Evolutionary conservation across 768 basidiomycete species (phyloP).

Genomic region (Thelephora aurantiotincta): DNA sequence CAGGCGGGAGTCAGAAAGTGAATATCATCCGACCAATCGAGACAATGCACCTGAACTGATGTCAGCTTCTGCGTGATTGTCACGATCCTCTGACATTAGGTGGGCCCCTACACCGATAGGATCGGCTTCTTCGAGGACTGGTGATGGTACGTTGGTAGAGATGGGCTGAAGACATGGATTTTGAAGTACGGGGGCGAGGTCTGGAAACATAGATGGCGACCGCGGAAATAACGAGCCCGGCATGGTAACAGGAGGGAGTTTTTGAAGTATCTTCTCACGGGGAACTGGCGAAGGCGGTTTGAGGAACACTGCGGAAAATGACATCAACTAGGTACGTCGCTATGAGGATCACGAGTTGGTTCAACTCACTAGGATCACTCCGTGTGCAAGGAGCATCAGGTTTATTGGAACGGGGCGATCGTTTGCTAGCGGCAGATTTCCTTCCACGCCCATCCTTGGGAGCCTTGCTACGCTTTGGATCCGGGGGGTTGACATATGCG

Average conservation of each 20-base stretch:
- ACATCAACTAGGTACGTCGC: slow-evolving; percentile 7
- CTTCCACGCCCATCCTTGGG: neutral
- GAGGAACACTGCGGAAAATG: slow-evolving; percentile 1
- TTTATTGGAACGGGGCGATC: neutral
- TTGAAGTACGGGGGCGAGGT: slow-evolving; percentile 18
- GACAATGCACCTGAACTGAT: too few species aligned
- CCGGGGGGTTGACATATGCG: neutral
- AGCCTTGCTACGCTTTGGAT: neutral
- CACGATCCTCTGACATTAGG: neutral
- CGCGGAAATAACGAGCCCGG: slow-evolving; percentile 69
- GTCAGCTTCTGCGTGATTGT: too few species aligned
- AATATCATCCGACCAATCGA: too few species aligned
- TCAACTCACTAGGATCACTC: neutral
- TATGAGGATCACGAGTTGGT: slow-evolving; percentile 8
- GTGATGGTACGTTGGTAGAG: too few species aligned
- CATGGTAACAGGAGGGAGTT: slow-evolving; percentile 46
- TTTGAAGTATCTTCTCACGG: slow-evolving; percentile 20
- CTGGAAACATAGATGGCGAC: slow-evolving; percentile 50
- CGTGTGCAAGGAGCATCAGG: neutral
- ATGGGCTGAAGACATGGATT: slow-evolving; percentile 14
- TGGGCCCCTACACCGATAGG: neutral
- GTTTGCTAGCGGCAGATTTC: neutral
- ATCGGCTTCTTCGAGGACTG: too few species aligned
- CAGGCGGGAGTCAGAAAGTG: neutral
- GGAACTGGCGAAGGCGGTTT: slow-evolving; percentile 20